These are phyloP conservation scores for Taphrina deformans DNA, from an alignment of 1,139 yeast genomes.

Conservation along the genomic window DNA sequence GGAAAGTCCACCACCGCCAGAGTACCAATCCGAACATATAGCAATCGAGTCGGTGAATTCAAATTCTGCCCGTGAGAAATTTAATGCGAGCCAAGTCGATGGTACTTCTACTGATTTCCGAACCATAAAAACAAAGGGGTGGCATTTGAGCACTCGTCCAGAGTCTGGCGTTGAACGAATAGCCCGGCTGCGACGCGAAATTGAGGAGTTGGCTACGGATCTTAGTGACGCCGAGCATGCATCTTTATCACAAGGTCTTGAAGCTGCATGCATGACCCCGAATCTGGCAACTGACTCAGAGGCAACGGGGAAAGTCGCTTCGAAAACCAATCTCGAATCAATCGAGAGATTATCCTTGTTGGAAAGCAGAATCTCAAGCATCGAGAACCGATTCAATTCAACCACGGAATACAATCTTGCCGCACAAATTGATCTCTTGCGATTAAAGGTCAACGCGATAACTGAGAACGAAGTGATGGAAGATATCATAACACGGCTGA, in stretches of 20 bases:
- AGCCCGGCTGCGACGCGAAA: constrained; percentile 2
- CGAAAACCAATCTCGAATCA: neutral
- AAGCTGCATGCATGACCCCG: neutral
- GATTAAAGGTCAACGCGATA: neutral
- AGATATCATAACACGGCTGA: neutral
- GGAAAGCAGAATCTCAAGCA: neutral
- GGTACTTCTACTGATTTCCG: neutral
- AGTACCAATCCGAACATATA: constrained; percentile 1
- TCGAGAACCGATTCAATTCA: neutral
- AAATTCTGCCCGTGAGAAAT: neutral
- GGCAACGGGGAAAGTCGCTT: neutral
- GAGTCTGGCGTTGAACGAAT: neutral
- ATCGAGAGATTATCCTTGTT: neutral
- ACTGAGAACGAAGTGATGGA: neutral
- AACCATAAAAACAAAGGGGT: neutral
- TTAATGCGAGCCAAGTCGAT: neutral
- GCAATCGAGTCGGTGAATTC: neutral
- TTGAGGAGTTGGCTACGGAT: neutral
- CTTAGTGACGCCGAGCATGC: neutral
- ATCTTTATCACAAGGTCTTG: neutral
- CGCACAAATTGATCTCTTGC: constrained; percentile 5
- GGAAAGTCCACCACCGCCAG: neutral
- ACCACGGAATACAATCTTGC: neutral
- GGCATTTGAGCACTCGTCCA: neutral
- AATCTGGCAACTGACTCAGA: neutral